Evolutionary conservation across 331 rosid species (phyloP).

Genomic region (Acacia pycnantha): DNA sequence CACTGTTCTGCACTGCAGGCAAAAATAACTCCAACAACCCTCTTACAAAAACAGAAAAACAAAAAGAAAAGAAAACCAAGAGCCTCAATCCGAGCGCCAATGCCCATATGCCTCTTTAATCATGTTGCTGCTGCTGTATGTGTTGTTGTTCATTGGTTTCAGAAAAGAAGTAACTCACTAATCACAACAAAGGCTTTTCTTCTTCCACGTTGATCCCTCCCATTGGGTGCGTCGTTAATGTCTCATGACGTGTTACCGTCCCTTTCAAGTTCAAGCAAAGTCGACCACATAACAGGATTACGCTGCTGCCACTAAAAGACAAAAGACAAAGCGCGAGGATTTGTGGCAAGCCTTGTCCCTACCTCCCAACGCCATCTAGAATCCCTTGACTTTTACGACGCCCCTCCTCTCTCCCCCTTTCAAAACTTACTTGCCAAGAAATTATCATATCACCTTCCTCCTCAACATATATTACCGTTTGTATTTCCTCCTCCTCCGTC

Average conservation of each 20-base stretch:
- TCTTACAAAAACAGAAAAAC: too few species aligned
- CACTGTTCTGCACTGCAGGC: neutral
- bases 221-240: neutral
- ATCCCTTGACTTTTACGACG: constrained; percentile 55
- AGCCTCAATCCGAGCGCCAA: neutral
- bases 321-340: neutral
- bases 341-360: constrained; percentile 17
- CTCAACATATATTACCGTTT: constrained; percentile 9
- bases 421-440: constrained; percentile 38
- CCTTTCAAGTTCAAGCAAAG: neutral
- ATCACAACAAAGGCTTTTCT: neutral
- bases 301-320: neutral
- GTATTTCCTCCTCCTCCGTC: neutral
- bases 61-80: too few species aligned
- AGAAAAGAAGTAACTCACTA: neutral
- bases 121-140: neutral
- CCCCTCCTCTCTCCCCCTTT: neutral
- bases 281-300: too few species aligned
- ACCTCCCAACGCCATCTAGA: constrained; percentile 50
- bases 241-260: neutral
- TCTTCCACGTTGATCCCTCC: neutral
- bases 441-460: neutral
- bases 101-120: neutral
- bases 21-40: neutral
- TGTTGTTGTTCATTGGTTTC: neutral